Conservation (phyloP, 495 filamentous ascomycete genomes). For the Tuber borchii region DNA sequence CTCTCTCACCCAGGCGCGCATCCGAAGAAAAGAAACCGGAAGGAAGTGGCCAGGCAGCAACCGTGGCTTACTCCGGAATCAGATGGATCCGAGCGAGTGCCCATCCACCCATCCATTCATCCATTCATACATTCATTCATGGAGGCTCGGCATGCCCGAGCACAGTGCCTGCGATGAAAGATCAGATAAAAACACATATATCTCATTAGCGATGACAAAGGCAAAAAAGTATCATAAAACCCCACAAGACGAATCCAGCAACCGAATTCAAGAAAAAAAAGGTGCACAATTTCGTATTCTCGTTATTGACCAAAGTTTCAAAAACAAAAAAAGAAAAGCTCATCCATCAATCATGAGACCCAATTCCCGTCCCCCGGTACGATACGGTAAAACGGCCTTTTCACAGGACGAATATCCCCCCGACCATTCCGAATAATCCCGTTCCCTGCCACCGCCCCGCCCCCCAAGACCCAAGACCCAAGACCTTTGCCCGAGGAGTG, state of each 20-base stretch:
- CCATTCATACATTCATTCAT: no score
- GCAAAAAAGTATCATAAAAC: background rate
- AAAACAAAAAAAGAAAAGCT: background rate
- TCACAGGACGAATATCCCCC: background rate
- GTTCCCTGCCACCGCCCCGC: background rate
- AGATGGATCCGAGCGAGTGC: background rate
- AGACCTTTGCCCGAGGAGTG: background rate
- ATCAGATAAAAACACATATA: no score
- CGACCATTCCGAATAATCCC: background rate
- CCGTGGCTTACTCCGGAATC: background rate
- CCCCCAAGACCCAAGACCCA: no score
- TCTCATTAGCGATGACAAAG: no score
- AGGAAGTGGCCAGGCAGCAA: background rate
- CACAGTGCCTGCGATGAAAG: background rate
- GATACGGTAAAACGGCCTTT: background rate
- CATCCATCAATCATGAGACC: background rate
- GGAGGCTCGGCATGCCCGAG: no score
- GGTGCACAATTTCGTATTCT: no score
- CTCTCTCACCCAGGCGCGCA: background rate
- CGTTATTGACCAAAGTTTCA: no score
- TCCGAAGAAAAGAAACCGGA: slow-evolving; percentile 4
- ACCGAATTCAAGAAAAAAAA: no score
- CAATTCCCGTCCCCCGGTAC: background rate
- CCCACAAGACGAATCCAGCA: background rate
- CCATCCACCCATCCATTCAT: background rate